Evolutionary conservation across 371 early-diverging fungal species (phyloP), one percentile per base, ranked within the genome.

Genomic region (Blastocladiella emersonii): DNA sequence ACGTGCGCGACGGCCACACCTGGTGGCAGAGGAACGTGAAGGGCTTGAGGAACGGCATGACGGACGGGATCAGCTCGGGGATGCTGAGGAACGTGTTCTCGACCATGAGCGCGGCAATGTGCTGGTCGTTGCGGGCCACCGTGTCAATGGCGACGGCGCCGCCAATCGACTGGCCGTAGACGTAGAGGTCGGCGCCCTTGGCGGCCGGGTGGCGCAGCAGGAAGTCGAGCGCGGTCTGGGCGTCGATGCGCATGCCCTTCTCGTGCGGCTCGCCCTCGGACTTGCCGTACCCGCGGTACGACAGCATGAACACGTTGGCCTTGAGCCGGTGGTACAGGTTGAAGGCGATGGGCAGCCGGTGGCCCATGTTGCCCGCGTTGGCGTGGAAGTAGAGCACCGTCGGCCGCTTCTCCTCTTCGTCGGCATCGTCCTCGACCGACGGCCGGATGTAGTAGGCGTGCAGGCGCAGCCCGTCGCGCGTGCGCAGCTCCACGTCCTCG

Each of bases 341-440:
- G 64, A 81, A 76, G 19, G 93, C 93, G 65, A 95, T 88, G 25
- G 95, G 92, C 45, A 93, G 72, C 27, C 94, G 83, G 66, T 94
- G 93, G 35, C 96, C 87, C 88, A 95, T 89, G 71, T 96, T 96
- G 35, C 97, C 97, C 23, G 95, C 95, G 69, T 96, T 96, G 32
- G 95, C 90, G 83, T 93, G 96, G 66, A 86, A 86, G 66, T 88
- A 93, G 15, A 94, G 69, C 56, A 95, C 72, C 0, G 94, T 91
- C 32, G 88, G 84, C 32, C 81, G 77, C 27, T 63, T n/a, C n/a
- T n/a, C n/a, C n/a, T n/a, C 65, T 56, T 74, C 77, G 25, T 84
- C 81, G 51, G 74, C 73, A 32, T 76, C 76, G 56, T 80, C 79
- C 56, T n/a, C 30, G 37, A 77, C 72, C 0, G 67, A 68, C 53